A percentile compares a stretch with the other conserved stretches of the same genome.
Conservation (phyloP, 345 rosid genomes). For the Lepidium sativum region DNA sequence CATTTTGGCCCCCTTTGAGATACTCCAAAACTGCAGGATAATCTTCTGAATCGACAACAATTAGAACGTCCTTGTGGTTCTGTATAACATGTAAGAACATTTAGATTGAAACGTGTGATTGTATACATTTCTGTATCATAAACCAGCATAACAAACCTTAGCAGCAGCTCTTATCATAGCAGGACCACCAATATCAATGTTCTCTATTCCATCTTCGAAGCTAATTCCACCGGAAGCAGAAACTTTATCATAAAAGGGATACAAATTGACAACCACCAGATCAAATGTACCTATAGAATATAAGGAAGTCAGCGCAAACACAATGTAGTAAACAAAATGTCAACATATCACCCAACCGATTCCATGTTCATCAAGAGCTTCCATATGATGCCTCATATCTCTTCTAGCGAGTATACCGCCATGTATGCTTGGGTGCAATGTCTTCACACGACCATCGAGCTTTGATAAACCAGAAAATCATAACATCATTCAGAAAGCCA, state of each 20-base stretch:
- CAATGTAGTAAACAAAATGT: not conserved
- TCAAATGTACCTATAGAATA: slow-evolving; percentile 52
- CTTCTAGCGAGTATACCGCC: slow-evolving; percentile 95
- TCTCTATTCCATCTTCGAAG: slow-evolving; percentile 86
- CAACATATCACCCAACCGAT: slow-evolving; percentile 43
- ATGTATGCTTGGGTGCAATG: slow-evolving; percentile 80
- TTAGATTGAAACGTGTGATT: too few relatives aligned
- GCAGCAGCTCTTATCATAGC: slow-evolving; percentile 97
- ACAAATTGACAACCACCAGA: slow-evolving; percentile 87
- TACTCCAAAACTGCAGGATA: slow-evolving; percentile 65
- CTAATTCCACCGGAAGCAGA: slow-evolving; percentile 54
- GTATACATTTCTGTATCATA: too few relatives aligned
- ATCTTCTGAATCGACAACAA: slow-evolving; percentile 74
- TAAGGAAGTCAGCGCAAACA: not conserved
- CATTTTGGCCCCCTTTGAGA: slow-evolving; percentile 50
- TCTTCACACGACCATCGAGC: slow-evolving; percentile 96
- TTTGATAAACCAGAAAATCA: slow-evolving; percentile 11
- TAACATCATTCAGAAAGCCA: not conserved
- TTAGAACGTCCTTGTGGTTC: slow-evolving; percentile 91
- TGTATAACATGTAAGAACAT: slow-evolving; percentile 19
- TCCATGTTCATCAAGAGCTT: slow-evolving; percentile 65
- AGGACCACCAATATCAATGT: slow-evolving; percentile 93
- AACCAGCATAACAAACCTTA: slow-evolving; percentile 37
- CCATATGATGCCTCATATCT: slow-evolving; percentile 83
- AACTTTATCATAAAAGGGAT: slow-evolving; percentile 83